These are phyloP conservation scores for Naegleria lovaniensis DNA, from an alignment of 208 protist genomes.

Conservation along the genomic window DNA sequence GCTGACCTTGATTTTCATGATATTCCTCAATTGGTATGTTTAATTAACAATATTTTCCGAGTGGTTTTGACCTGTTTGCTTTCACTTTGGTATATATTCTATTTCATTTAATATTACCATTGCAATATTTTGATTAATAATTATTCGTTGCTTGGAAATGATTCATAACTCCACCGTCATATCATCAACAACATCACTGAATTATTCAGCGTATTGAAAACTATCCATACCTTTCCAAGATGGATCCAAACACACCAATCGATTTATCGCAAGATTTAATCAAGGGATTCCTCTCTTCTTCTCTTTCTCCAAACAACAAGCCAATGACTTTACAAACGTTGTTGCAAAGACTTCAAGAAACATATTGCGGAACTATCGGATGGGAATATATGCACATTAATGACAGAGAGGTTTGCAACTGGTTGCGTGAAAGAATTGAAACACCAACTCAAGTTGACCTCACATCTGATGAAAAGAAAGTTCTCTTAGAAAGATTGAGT, in stretches of 20 bases:
- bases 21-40: slow-evolving; percentile 52
- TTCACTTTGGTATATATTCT: slow-evolving; percentile 42
- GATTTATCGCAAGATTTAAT: slow-evolving; percentile 57
- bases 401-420: slow-evolving; percentile 70
- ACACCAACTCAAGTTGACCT: slow-evolving; percentile 43
- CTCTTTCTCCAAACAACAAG: slow-evolving; percentile 63
- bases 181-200: not conserved
- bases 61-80: slow-evolving; percentile 40
- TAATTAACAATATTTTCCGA: slow-evolving; percentile 57
- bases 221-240: not conserved
- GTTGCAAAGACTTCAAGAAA: slow-evolving; percentile 60
- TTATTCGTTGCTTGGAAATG: not conserved
- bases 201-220: not conserved
- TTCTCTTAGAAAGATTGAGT: slow-evolving; percentile 74
- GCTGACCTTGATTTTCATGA: slow-evolving; percentile 32
- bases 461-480: slow-evolving; percentile 71
- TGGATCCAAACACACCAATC: slow-evolving; percentile 41
- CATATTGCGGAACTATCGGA: slow-evolving; percentile 78
- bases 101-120: slow-evolving; percentile 62
- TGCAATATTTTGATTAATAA: slow-evolving; percentile 44
- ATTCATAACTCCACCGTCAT: not conserved
- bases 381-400: slow-evolving; percentile 90
- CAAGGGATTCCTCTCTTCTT: slow-evolving; percentile 64
- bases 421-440: slow-evolving; percentile 81
- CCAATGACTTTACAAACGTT: slow-evolving; percentile 46